phyloP scores from a whole-genome alignment of 768 basidiomycete genomes.

The Leucocoprinus leucothites region DNA sequence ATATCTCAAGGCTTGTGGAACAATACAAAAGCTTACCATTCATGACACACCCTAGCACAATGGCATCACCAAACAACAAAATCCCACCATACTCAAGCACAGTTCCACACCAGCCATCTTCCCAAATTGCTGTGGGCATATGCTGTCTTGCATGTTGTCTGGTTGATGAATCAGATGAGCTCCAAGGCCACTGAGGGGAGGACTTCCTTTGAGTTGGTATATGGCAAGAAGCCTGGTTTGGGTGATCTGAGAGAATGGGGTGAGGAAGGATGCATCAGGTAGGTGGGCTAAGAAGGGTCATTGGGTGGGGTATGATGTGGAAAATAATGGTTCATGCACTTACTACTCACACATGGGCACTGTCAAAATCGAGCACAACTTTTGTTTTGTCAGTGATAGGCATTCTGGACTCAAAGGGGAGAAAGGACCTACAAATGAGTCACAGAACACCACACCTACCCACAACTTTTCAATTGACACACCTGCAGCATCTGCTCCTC shows the following conservation, averaged over 20 bases:
- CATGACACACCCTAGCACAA: constrained; percentile 19
- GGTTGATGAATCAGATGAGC: constrained; percentile 29
- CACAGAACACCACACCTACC: not conserved
- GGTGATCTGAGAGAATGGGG: constrained; percentile 28
- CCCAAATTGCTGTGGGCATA: constrained; percentile 36
- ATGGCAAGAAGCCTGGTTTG: constrained; percentile 24
- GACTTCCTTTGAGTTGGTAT: constrained; percentile 20
- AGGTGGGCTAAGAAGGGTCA: constrained; percentile 21
- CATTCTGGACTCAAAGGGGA: constrained; percentile 19
- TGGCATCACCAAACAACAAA: constrained; percentile 27
- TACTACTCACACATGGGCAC: constrained; percentile 28
- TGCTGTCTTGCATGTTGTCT: constrained; percentile 28
- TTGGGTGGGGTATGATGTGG: constrained; percentile 32
- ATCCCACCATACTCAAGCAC: constrained; percentile 28
- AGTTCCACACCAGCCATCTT: constrained; percentile 27
- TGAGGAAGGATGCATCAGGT: constrained; percentile 27
- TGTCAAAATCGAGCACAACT: constrained; percentile 28
- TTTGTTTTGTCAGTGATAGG: constrained; percentile 13
- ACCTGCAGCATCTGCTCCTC: too few species aligned
- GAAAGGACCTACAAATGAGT: not conserved
- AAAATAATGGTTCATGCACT: constrained; percentile 24
- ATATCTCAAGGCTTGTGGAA: constrained; percentile 30
- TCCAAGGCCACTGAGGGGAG: constrained; percentile 21
- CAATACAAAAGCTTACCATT: constrained; percentile 22
- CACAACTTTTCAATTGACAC: not conserved